Evolutionary conservation across 192 early-diverging fungal genomes (phyloP), one percentile per base, ranked within the genome.

Genomic region (Linnemannia hyalina): DNA sequence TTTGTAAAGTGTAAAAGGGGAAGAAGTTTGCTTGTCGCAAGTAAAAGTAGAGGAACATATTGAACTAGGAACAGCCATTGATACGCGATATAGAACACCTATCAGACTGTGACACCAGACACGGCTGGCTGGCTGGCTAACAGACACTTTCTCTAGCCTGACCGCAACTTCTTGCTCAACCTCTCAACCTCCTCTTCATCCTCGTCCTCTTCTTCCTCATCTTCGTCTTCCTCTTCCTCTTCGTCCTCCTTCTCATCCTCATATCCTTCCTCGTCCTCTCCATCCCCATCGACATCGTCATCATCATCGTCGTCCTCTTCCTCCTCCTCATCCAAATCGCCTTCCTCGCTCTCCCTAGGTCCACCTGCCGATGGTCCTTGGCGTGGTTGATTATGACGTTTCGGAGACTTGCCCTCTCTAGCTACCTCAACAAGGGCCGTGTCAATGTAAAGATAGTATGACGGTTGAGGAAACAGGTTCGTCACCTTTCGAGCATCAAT

Each of bases 401-500:
- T n/a, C 44, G 65, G 52, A 9, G 29, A 11, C 68, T 26, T 44
- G 69, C 70, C 78, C 13, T 49, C 4, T 13, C 9, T 35, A 4
- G 22, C 29, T 10, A 32, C 22, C 36, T 57, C 54, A 18, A 81
- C 65, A 3, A 86, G 65, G 1, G 35, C 57, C 75, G 78, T 86
- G 65, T 86, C 76, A 65, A 86, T 26, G 18, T 74, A 81, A 29
- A 35, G 29, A 54, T 86, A 86, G 38, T 86, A 86, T 1, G 55
- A 75, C 10, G 75, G 75, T 36, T 20, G 54, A 1, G 78, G 40
- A 63, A 78, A 78, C 29, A 72, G 49, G 54, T 75, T 86, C 3
- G 84, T 86, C 32, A 86, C 63, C 68, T 81, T 86, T 44, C 84
- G 75, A 29, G 77, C 52, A 46, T 86, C 57, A 70, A 86, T 81